Percentiles rank a stretch among this genome's conserved stretches.
phyloP scores from a whole-genome alignment of 2,329 filamentous ascomycete species.

The Hypoxylon sp. region DNA sequence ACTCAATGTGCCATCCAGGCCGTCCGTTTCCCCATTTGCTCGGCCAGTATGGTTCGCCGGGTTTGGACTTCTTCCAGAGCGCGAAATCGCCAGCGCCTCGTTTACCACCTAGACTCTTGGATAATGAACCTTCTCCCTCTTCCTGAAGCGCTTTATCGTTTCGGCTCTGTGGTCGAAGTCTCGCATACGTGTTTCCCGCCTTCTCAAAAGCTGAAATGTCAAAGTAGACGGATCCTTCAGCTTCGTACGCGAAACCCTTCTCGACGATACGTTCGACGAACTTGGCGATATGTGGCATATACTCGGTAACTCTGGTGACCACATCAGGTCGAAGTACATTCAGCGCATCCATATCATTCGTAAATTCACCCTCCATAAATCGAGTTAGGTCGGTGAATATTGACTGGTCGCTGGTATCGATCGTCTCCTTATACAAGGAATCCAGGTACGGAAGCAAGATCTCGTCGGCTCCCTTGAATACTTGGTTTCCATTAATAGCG shows the following conservation, averaged over 20 bases:
- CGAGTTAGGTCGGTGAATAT: conserved; percentile 89
- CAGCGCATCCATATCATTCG: conserved; percentile 84
- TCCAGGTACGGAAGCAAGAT: conserved; percentile 87
- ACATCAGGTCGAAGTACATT: conserved; percentile 86
- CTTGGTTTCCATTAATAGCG: conserved; percentile 57
- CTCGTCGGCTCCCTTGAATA: conserved; percentile 66
- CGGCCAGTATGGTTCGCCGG: conserved; percentile 89
- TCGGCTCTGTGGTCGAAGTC: conserved; percentile 83
- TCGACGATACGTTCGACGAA: conserved; percentile 85
- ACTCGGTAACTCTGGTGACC: conserved; percentile 91
- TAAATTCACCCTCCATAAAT: conserved; percentile 87
- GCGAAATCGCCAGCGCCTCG: conserved; percentile 85
- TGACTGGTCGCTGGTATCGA: conserved; percentile 68
- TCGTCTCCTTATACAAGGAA: conserved; percentile 67
- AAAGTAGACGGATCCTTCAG: conserved; percentile 91
- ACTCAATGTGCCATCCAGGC: conserved; percentile 97
- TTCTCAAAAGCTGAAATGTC: conserved; percentile 88
- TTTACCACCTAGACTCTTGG: conserved; percentile 70
- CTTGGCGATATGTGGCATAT: conserved; percentile 83
- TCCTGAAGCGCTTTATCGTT: conserved; percentile 84
- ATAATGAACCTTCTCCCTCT: conserved; percentile 87
- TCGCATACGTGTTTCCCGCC: conserved; percentile 84
- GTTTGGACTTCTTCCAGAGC: conserved; percentile 91
- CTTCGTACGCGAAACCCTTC: conserved; percentile 85
- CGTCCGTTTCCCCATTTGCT: conserved; percentile 88